Conservation (phyloP, 2,329 filamentous ascomycete species). For the Alternaria panax region DNA sequence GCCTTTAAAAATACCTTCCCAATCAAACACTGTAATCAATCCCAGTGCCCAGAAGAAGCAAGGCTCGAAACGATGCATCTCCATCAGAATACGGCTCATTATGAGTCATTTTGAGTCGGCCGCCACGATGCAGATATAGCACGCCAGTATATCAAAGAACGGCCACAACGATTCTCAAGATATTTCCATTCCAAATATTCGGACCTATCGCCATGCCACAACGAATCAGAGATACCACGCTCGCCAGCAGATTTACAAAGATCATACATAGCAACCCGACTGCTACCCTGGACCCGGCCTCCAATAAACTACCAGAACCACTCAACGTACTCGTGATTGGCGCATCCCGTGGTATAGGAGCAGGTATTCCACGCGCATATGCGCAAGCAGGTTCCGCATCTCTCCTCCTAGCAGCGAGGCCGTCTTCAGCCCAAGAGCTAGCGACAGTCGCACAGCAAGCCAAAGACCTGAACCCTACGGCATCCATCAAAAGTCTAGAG, state of each 20-base stretch:
- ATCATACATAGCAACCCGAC: constrained; percentile 21
- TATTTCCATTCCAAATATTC: neutral
- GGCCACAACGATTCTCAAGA: neutral
- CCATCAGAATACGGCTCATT: neutral
- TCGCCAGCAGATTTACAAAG: constrained; percentile 28
- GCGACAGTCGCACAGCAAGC: constrained; percentile 19
- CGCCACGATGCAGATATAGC: neutral
- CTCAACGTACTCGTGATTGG: constrained; percentile 44
- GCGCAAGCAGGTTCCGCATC: constrained; percentile 35
- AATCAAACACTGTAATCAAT: neutral
- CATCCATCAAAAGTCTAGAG: constrained; percentile 1
- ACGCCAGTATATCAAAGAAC: neutral
- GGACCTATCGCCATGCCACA: constrained; percentile 11
- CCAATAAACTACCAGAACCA: constrained; percentile 27
- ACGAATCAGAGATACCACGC: constrained; percentile 21
- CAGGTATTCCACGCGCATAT: constrained; percentile 39
- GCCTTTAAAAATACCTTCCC: neutral
- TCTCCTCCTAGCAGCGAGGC: constrained; percentile 36
- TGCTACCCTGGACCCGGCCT: constrained; percentile 20
- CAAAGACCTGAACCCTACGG: constrained; percentile 13
- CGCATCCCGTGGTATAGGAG: constrained; percentile 44
- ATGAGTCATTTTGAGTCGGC: constrained; percentile 1
- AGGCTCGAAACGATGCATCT: neutral
- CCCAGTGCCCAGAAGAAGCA: neutral
- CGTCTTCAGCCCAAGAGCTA: constrained; percentile 26